Evolutionary conservation across 441 rosid genomes (phyloP).

Genomic region (Croton laevigatus): DNA sequence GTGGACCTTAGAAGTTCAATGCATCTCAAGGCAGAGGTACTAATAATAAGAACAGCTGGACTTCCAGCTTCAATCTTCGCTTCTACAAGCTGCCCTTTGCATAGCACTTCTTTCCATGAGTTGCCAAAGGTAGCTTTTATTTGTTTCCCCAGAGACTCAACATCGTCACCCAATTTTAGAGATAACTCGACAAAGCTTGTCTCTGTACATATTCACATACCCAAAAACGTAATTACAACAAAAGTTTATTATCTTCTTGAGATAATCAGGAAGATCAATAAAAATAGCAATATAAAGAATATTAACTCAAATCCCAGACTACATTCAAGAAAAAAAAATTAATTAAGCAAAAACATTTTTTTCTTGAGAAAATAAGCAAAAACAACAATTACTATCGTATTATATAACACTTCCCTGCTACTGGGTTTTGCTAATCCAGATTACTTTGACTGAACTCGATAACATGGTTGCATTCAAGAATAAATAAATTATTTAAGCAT

Average conservation of each 20-base stretch:
- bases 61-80: constrained; percentile 55
- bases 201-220: constrained; percentile 37
- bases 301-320: not conserved
- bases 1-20: constrained; percentile 58
- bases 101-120: constrained; percentile 57
- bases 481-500: no score
- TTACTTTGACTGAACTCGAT: no score
- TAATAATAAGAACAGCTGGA: constrained; percentile 60
- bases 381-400: not conserved
- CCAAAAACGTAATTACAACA: not conserved
- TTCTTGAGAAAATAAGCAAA: not conserved
- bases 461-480: no score
- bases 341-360: no score
- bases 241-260: not conserved
- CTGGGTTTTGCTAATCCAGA: not conserved
- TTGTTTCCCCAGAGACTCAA: constrained; percentile 38
- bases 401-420: no score
- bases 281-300: not conserved
- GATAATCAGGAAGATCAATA: not conserved
- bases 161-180: constrained; percentile 38
- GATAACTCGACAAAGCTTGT: constrained; percentile 51
- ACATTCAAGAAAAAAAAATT: not conserved
- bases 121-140: constrained; percentile 55
- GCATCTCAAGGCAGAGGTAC: constrained; percentile 67
- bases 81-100: constrained; percentile 44